phyloP scores from a whole-genome alignment of 2,329 filamentous ascomycete species.

The Colletotrichum spaethianum region DNA sequence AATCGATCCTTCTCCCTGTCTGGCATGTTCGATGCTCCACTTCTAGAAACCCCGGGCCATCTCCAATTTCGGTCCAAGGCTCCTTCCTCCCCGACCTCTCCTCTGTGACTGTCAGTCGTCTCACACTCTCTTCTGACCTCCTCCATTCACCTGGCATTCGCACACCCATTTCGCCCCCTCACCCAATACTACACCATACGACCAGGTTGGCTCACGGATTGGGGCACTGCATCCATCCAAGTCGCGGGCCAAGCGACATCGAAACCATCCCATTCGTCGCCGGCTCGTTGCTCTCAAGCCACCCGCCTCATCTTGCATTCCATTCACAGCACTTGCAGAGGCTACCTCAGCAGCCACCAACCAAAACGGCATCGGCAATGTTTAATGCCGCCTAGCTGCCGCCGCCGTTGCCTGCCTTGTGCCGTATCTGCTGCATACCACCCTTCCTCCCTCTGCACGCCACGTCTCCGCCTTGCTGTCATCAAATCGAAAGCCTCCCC shows the following conservation, averaged over 20 bases:
- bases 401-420: constrained; percentile 8
- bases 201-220: neutral
- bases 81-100: constrained; percentile 7
- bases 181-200: neutral
- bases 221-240: neutral
- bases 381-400: neutral
- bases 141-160: neutral
- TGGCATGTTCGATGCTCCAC: neutral
- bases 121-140: neutral
- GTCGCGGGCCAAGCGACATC: neutral
- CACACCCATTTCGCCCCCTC: neutral
- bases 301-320: constrained; percentile 29
- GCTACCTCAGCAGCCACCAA: neutral
- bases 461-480: constrained; percentile 16
- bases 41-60: neutral
- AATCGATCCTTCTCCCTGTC: neutral
- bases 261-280: constrained; percentile 2
- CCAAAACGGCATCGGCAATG: neutral
- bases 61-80: neutral
- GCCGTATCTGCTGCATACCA: constrained; percentile 26
- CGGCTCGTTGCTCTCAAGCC: constrained; percentile 8
- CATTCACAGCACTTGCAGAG: neutral
- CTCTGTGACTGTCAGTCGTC: neutral
- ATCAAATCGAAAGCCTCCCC: constrained; percentile 11
- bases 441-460: neutral